Evolutionary conservation across 768 basidiomycete genomes (phyloP).

Genomic region (Termitomyces sp.): DNA sequence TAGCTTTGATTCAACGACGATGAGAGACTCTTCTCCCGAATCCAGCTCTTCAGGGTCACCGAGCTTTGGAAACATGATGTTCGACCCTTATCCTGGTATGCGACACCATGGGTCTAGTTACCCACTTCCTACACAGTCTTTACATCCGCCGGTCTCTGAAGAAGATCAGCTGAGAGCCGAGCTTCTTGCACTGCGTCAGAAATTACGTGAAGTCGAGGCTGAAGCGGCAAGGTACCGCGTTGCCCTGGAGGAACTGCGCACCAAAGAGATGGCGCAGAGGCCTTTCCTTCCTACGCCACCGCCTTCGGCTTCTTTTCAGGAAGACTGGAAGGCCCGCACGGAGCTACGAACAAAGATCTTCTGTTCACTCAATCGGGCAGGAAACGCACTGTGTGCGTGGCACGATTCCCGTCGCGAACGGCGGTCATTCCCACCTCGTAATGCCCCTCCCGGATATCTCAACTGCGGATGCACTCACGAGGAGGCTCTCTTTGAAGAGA

Average conservation of each 20-base stretch:
- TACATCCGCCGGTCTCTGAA: slow-evolving; percentile 16
- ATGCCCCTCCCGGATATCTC: slow-evolving; percentile 71
- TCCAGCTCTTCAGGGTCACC: slow-evolving; percentile 31
- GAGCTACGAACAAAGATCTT: slow-evolving; percentile 65
- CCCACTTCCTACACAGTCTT: slow-evolving; percentile 8
- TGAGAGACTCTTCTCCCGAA: slow-evolving; percentile 34
- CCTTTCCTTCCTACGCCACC: slow-evolving; percentile 23
- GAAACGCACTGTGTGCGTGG: slow-evolving; percentile 87
- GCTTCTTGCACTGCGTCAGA: slow-evolving; percentile 47
- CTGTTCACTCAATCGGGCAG: slow-evolving; percentile 82
- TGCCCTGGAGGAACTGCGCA: slow-evolving; percentile 21
- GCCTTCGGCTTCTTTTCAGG: slow-evolving; percentile 43
- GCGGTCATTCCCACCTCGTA: slow-evolving; percentile 68
- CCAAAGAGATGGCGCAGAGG: background rate
- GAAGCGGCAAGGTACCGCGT: slow-evolving; percentile 45
- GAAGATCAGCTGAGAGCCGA: slow-evolving; percentile 39
- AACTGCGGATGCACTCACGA: slow-evolving; percentile 87
- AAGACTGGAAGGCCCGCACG: slow-evolving; percentile 68
- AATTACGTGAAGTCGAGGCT: slow-evolving; percentile 59
- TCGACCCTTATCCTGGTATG: slow-evolving; percentile 9
- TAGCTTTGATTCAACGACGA: slow-evolving; percentile 19
- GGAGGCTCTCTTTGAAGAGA: slow-evolving; percentile 85
- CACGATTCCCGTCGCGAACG: slow-evolving; percentile 86
- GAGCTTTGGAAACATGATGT: slow-evolving; percentile 10
- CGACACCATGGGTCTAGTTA: slow-evolving; percentile 12